Conservation (phyloP, 1,284 basidiomycete species). For the Marasmius oreades region DNA sequence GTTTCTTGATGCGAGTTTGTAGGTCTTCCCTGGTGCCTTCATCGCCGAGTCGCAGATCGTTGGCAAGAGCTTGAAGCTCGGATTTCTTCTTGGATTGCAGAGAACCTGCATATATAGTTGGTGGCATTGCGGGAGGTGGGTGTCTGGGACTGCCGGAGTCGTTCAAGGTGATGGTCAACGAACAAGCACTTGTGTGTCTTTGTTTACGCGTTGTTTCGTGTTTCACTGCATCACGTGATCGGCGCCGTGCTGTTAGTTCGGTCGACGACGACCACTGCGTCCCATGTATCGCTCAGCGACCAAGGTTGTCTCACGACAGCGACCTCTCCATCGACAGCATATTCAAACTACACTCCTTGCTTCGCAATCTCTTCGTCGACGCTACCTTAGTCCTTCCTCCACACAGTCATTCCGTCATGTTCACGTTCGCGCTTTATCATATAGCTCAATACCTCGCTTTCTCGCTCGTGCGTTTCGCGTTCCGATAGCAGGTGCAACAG, state of each 20-base stretch:
- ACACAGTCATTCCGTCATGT: slow-evolving; percentile 42
- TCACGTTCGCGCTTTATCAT: slow-evolving; percentile 77
- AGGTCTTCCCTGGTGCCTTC: slow-evolving; percentile 60
- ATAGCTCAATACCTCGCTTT: slow-evolving; percentile 79
- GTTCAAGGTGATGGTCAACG: neutral
- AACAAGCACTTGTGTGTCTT: neutral
- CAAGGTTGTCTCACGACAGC: slow-evolving; percentile 13
- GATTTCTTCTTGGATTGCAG: slow-evolving; percentile 58
- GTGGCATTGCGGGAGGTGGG: slow-evolving; percentile 14
- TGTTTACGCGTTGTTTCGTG: slow-evolving; percentile 3
- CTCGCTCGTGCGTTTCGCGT: slow-evolving; percentile 82
- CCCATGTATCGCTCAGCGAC: slow-evolving; percentile 4
- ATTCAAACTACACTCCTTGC: slow-evolving; percentile 57
- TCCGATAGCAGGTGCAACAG: slow-evolving; percentile 80
- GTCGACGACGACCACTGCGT: too few relatives aligned
- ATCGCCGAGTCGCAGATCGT: slow-evolving; percentile 45
- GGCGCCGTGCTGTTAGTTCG: too few relatives aligned
- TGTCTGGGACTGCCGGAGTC: neutral
- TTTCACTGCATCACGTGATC: neutral
- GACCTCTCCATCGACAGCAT: slow-evolving; percentile 52
- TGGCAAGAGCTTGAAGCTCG: slow-evolving; percentile 56
- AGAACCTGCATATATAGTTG: slow-evolving; percentile 37
- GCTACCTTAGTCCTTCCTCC: slow-evolving; percentile 39
- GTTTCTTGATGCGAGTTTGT: slow-evolving; percentile 50
- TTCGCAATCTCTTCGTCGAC: slow-evolving; percentile 42